Conservation (phyloP, 2,329 filamentous ascomycete species). For the Fusarium sp. region DNA sequence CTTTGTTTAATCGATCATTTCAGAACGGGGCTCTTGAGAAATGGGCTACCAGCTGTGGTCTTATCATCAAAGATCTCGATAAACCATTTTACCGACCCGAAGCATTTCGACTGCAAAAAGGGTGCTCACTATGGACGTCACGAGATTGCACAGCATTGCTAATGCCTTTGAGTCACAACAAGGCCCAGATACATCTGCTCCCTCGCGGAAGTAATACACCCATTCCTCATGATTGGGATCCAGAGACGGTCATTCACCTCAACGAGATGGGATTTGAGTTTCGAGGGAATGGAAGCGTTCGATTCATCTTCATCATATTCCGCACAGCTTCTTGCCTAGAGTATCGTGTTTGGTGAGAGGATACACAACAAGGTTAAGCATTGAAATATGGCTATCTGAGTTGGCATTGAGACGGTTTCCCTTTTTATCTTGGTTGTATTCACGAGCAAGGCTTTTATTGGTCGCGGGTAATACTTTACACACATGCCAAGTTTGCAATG, state of each 20-base stretch:
- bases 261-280: slow-evolving; percentile 40
- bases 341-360: background rate
- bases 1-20: background rate
- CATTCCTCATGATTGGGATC: slow-evolving; percentile 30
- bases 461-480: background rate
- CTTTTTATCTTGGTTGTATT: background rate
- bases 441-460: background rate
- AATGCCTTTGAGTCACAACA: slow-evolving; percentile 33
- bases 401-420: background rate
- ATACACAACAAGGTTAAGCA: background rate
- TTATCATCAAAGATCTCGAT: slow-evolving; percentile 30
- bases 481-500: background rate
- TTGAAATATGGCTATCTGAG: background rate
- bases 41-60: slow-evolving; percentile 19
- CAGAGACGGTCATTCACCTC: slow-evolving; percentile 35
- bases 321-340: slow-evolving; percentile 10
- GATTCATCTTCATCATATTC: slow-evolving; percentile 43
- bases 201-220: slow-evolving; percentile 25
- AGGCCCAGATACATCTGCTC: slow-evolving; percentile 25
- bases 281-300: slow-evolving; percentile 34
- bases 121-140: slow-evolving; percentile 33
- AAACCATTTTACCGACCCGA: slow-evolving; percentile 34
- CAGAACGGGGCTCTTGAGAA: slow-evolving; percentile 17
- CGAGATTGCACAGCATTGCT: slow-evolving; percentile 22
- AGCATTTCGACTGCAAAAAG: slow-evolving; percentile 39